A percentile compares a stretch with the other conserved stretches of the same genome.
Evolutionary conservation across 805 yeast genomes (phyloP).

Genomic region (Tetrapisispora taiwanensis): DNA sequence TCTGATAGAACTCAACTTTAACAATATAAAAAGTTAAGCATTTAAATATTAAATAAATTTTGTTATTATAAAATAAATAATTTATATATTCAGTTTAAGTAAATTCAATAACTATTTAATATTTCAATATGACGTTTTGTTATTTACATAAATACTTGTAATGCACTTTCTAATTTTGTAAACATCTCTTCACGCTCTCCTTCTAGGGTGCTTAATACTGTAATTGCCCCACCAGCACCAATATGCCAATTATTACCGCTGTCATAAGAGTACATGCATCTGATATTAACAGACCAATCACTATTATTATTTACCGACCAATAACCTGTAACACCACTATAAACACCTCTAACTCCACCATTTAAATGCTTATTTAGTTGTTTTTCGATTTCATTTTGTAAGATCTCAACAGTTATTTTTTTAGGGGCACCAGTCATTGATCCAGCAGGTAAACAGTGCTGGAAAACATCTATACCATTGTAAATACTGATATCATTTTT

Average conservation of each 20-base stretch:
- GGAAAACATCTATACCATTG: constrained; percentile 69
- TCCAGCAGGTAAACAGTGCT: constrained; percentile 86
- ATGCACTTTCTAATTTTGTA: constrained; percentile 67
- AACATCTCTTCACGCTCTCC: constrained; percentile 92
- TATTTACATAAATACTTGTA: constrained; percentile 39
- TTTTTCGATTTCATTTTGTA: constrained; percentile 36
- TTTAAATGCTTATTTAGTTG: constrained; percentile 27
- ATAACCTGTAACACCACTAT: constrained; percentile 92
- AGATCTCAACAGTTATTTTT: constrained; percentile 76
- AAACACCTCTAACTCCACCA: constrained; percentile 53
- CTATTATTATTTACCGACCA: constrained; percentile 82
- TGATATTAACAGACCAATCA: constrained; percentile 93
- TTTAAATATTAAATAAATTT: no score
- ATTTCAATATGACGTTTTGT: neutral
- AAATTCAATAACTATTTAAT: neutral
- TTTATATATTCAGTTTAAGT: neutral
- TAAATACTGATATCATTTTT: constrained; percentile 19
- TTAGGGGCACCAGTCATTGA: constrained; percentile 99
- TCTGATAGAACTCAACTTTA: neutral
- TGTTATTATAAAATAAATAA: no score
- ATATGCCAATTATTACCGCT: constrained; percentile 55
- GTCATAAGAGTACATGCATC: constrained; percentile 65
- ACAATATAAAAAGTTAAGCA: neutral
- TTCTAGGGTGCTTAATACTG: constrained; percentile 70
- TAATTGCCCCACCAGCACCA: constrained; percentile 98